Conservation (phyloP, 768 basidiomycete species). For the Pulveroboletus ravenelii region DNA sequence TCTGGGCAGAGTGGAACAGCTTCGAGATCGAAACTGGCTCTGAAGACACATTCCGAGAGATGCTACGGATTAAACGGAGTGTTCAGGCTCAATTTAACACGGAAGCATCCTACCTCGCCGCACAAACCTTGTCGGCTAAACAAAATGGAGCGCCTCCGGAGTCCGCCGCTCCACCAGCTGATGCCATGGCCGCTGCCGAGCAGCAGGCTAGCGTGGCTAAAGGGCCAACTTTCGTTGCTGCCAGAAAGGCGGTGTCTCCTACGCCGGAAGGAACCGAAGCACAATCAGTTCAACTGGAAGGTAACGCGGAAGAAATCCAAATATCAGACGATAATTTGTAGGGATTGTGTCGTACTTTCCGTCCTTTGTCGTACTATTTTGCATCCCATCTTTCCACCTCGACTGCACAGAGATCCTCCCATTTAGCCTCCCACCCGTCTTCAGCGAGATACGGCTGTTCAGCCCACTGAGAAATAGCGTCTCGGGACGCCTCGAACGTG, state of each 20-base stretch:
- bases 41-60: slow-evolving; percentile 96
- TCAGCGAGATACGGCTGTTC: slow-evolving; percentile 66
- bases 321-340: slow-evolving; percentile 78
- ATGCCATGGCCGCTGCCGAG: slow-evolving; percentile 88
- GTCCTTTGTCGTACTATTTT: slow-evolving; percentile 21
- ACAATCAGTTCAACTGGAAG: slow-evolving; percentile 23
- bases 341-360: slow-evolving; percentile 16
- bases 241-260: slow-evolving; percentile 49
- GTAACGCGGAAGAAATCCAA: slow-evolving; percentile 81
- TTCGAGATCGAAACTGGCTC: slow-evolving; percentile 99
- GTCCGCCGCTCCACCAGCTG: slow-evolving; percentile 41
- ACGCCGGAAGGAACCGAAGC: slow-evolving; percentile 38
- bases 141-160: slow-evolving; percentile 49
- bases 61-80: slow-evolving; percentile 93
- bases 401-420: slow-evolving; percentile 76
- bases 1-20: slow-evolving; percentile 96
- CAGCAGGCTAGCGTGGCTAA: slow-evolving; percentile 52
- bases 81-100: slow-evolving; percentile 99
- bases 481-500: slow-evolving; percentile 65
- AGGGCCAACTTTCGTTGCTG: slow-evolving; percentile 75
- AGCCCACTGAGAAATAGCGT: slow-evolving; percentile 60
- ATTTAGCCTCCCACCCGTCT: slow-evolving; percentile 61
- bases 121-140: slow-evolving; percentile 75
- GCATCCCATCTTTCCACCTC: slow-evolving; percentile 71
- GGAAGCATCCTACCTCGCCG: slow-evolving; percentile 88